Base-by-base conservation (phyloP, 2,329 filamentous ascomycete species). In the Fusarium metavorans region DNA sequence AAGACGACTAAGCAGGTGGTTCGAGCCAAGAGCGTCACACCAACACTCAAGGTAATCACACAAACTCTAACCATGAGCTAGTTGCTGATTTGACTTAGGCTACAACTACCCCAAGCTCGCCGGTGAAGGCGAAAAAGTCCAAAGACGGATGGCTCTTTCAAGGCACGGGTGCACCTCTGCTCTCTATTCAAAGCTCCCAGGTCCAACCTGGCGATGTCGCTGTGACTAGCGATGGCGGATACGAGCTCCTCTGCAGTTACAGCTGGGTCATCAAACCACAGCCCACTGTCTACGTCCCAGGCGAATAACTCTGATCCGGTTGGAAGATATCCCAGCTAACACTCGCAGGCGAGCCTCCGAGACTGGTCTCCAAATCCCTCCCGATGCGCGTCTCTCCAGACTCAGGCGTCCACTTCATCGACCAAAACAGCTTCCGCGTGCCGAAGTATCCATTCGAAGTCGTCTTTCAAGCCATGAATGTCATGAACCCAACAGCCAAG, bases 361-460 rank as follows among this genome's bases (percentile, higher is more conserved):
- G 25, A 25, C 68, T 50, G 4, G 23, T 54, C 0, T 9, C 30
- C 2, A 59, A 6, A 32, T 18, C 48, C 6, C 20, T 73, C 18
- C 72, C 72, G 2, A 8, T 75, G 13, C 13, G 6, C 1, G 5
- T 73, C 30, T 5, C 25, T 3, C 62, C 11, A 57, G 73, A 74
- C 16, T 30, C 30, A 1, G 57, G 65, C 18, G 11, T n/a, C 18
- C 45, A 59, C 11, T 67, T 35, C 35, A 59, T 67, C 16, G 76
- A 80, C 45, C 71, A 71, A 25, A 76, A 68, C 60, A 52, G 57
- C 14, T 30, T 35, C 6, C 56, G 39, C 14, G 11, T 63, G 11
- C 75, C 77, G 2, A 20, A 62, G 14, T 78, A 72, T 25, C 77
- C 79, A 1, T 83, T 81, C 61, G 74, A 81, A 37, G 71, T 77